Percentiles rank a stretch among this genome's conserved stretches.
These are phyloP conservation scores for Stagonosporopsis cucurbitacearum DNA, from an alignment of 2,329 filamentous ascomycete genomes.

Conservation along the genomic window DNA sequence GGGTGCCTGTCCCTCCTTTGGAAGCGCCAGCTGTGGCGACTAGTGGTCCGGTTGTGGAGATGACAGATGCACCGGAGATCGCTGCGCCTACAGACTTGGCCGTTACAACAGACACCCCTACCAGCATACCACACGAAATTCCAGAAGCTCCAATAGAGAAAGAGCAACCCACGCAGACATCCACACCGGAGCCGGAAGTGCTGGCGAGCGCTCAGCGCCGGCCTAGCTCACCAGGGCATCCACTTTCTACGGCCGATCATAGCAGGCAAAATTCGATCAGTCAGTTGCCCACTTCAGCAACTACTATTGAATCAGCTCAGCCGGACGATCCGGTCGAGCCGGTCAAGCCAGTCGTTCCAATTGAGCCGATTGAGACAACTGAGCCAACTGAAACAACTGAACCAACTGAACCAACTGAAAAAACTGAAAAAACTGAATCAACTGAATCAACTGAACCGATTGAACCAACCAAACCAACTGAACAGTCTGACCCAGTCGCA, in stretches of 20 bases:
- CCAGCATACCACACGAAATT: constrained; percentile 14
- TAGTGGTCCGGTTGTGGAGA: constrained; percentile 23
- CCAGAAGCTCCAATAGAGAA: constrained; percentile 10
- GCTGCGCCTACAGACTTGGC: constrained; percentile 7
- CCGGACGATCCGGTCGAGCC: not conserved
- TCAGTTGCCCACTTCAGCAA: constrained; percentile 32
- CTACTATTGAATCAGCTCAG: constrained; percentile 1
- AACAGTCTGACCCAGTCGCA: not conserved
- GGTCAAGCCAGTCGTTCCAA: not conserved
- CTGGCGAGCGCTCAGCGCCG: constrained; percentile 33
- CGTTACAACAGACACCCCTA: constrained; percentile 7
- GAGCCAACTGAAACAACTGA: not conserved
- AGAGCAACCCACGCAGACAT: constrained; percentile 2
- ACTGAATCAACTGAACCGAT: not conserved
- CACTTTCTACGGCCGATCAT: constrained; percentile 47
- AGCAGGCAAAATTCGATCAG: constrained; percentile 48
- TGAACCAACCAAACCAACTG: not conserved
- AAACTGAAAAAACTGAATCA: not conserved
- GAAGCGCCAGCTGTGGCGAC: constrained; percentile 26
- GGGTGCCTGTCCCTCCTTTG: constrained; percentile 49
- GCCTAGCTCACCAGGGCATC: constrained; percentile 53
- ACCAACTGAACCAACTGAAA: not conserved
- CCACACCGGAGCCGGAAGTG: constrained; percentile 10
- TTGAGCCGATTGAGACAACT: not conserved
- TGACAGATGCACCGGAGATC: constrained; percentile 14